Evolutionary conservation across 108 stramenopile species (phyloP).

Genomic region (Cyclotella sp.): DNA sequence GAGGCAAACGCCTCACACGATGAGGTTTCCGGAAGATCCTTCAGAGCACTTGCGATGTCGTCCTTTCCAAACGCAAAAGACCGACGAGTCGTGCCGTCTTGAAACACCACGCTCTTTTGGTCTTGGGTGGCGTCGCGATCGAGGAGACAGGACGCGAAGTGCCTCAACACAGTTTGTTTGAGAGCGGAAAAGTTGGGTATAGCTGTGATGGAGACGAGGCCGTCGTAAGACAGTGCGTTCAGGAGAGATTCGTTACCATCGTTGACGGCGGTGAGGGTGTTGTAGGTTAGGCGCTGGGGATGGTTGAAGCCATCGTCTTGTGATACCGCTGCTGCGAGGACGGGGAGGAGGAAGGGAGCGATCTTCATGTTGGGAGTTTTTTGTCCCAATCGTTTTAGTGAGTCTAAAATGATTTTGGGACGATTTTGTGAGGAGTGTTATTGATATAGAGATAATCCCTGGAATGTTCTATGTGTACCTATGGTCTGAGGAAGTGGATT

Average conservation of each 20-base stretch:
- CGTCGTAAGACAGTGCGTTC: conserved; percentile 34
- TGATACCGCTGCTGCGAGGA: not conserved
- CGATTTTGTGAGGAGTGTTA: not conserved
- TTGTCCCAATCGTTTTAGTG: too few relatives aligned
- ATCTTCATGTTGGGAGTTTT: not conserved
- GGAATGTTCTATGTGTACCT: too few relatives aligned
- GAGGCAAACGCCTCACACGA: conserved; percentile 4
- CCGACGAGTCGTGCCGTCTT: conserved; percentile 45
- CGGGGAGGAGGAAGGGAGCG: not conserved
- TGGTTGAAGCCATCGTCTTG: not conserved
- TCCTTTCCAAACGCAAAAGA: conserved; percentile 25
- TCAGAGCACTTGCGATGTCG: conserved; percentile 2
- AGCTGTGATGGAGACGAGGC: conserved; percentile 41
- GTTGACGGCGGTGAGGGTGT: not conserved
- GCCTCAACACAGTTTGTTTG: conserved; percentile 24
- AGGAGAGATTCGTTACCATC: conserved; percentile 3
- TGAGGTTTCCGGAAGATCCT: conserved; percentile 5
- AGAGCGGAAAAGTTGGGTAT: conserved; percentile 24
- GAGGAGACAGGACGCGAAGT: conserved; percentile 32
- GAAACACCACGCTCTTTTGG: not conserved
- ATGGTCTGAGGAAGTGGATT: too few relatives aligned
- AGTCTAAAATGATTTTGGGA: too few relatives aligned
- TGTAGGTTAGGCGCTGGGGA: conserved; percentile 8
- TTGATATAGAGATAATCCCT: too few relatives aligned
- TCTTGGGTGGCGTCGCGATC: conserved; percentile 18